Conservation (phyloP, 2,329 filamentous ascomycete genomes). For the Lasiodiplodia citricola region DNA sequence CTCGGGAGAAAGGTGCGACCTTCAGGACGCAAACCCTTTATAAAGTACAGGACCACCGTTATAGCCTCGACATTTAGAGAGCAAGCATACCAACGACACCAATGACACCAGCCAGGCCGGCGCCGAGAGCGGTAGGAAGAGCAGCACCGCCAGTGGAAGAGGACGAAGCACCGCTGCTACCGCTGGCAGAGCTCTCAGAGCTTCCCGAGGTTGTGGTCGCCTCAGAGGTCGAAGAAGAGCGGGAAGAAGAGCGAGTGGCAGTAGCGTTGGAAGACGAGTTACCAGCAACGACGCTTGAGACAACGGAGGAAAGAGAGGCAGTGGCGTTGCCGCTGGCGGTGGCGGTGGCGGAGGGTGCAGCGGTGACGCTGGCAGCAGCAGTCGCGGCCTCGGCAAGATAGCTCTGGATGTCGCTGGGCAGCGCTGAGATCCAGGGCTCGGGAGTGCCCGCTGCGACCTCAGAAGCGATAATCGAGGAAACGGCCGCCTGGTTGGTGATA, state of each 20-base stretch:
- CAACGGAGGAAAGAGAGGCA: constrained; percentile 31
- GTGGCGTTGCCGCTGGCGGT: constrained; percentile 28
- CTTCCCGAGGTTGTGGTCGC: constrained; percentile 32
- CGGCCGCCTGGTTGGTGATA: constrained; percentile 48
- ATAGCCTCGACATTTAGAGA: constrained; percentile 36
- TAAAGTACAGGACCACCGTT: not conserved
- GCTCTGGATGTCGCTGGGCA: constrained; percentile 52
- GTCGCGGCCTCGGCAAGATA: constrained; percentile 38
- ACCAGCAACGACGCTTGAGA: constrained; percentile 29
- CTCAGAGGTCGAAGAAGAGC: constrained; percentile 32
- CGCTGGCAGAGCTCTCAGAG: constrained; percentile 26
- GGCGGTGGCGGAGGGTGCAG: constrained; percentile 29
- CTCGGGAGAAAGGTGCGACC: not conserved
- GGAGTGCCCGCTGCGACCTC: constrained; percentile 50
- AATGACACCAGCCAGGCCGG: constrained; percentile 46
- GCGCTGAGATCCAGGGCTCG: constrained; percentile 52
- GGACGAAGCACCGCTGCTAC: constrained; percentile 31
- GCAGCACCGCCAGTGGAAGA: constrained; percentile 37
- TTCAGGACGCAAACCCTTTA: not conserved
- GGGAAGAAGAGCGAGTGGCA: constrained; percentile 31
- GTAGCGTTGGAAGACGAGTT: constrained; percentile 28
- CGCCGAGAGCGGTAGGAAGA: constrained; percentile 45
- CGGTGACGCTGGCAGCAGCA: constrained; percentile 1
- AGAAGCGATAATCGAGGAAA: constrained; percentile 48
- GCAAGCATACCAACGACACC: constrained; percentile 52